Percentiles rank a stretch among this genome's conserved stretches.
Conservation (phyloP, 768 basidiomycete species). For the Tulasnella sp. region DNA sequence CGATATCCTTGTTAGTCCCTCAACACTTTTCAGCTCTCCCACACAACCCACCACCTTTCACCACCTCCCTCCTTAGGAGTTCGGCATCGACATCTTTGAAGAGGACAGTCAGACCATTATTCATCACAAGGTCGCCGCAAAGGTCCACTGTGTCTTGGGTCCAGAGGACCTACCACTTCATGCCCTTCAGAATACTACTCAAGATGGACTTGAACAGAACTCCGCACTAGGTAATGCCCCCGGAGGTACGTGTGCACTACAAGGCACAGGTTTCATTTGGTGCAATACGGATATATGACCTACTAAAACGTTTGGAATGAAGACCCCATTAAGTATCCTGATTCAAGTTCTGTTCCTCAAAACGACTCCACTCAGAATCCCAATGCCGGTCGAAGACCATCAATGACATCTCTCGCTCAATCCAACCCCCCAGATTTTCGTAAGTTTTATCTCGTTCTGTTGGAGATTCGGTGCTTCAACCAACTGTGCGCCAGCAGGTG, state of each 20-base stretch:
- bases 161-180: constrained; percentile 73
- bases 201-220: constrained; percentile 18
- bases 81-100: constrained; percentile 94
- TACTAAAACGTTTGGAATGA: no score
- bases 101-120: constrained; percentile 96
- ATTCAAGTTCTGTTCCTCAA: no score
- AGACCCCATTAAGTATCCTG: no score
- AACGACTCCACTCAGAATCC: no score
- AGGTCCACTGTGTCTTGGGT: constrained; percentile 74
- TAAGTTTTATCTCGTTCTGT: no score
- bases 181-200: constrained; percentile 41
- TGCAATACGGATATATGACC: no score
- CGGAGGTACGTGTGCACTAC: constrained; percentile 49
- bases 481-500: no score
- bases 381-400: no score
- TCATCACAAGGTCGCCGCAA: constrained; percentile 94
- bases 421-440: no score
- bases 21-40: background rate
- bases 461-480: no score
- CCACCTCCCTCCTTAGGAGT: constrained; percentile 47
- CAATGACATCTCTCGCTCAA: no score
- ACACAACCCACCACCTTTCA: background rate
- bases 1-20: constrained; percentile 28
- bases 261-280: no score
- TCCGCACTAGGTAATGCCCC: constrained; percentile 37